Percentiles rank a stretch among this genome's conserved stretches.
Evolutionary conservation across 2,329 filamentous ascomycete species (phyloP).

Genomic region (Teratosphaeria epicoccoides): DNA sequence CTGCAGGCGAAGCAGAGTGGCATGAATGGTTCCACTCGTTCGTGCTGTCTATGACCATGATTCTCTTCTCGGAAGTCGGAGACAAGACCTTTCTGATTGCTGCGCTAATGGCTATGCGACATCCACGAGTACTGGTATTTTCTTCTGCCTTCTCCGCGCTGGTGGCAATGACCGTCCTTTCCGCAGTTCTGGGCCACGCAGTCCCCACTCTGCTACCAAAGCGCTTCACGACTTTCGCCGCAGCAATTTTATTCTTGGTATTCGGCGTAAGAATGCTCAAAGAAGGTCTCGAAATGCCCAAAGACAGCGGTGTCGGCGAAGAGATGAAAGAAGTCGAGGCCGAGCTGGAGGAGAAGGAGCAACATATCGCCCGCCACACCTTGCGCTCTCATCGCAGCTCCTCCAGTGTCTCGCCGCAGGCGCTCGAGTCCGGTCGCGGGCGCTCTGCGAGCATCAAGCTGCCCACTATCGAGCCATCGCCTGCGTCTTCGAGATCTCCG

Average conservation of each 20-base stretch:
- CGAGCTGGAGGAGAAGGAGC: conserved; percentile 89
- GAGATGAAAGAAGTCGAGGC: conserved; percentile 97
- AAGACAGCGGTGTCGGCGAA: conserved; percentile 82
- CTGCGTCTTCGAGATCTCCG: conserved; percentile 18
- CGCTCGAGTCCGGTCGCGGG: conserved; percentile 38
- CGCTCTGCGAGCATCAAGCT: conserved; percentile 8
- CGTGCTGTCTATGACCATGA: conserved; percentile 89
- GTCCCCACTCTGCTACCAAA: conserved; percentile 85
- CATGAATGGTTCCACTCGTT: conserved; percentile 62
- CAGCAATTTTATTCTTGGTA: conserved; percentile 73
- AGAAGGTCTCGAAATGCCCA: conserved; percentile 81
- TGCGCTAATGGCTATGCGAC: conserved; percentile 98
- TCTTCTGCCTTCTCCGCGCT: conserved; percentile 87
- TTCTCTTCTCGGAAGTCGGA: conserved; percentile 88
- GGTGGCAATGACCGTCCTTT: conserved; percentile 84
- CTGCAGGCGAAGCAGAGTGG: conserved; percentile 16
- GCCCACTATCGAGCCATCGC: conserved; percentile 12
- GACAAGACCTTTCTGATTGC: conserved; percentile 98
- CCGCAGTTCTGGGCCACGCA: conserved; percentile 82
- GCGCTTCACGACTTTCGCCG: conserved; percentile 78
- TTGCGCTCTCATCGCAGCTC: conserved; percentile 64
- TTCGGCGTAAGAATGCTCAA: conserved; percentile 77
- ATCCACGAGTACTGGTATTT: conserved; percentile 86
- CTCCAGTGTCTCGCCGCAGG: conserved; percentile 52
- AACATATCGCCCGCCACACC: conserved; percentile 54